A percentile compares a stretch with the other conserved stretches of the same genome.
Evolutionary conservation across 2,329 filamentous ascomycete genomes (phyloP).

Genomic region (Apiospora sp.): DNA sequence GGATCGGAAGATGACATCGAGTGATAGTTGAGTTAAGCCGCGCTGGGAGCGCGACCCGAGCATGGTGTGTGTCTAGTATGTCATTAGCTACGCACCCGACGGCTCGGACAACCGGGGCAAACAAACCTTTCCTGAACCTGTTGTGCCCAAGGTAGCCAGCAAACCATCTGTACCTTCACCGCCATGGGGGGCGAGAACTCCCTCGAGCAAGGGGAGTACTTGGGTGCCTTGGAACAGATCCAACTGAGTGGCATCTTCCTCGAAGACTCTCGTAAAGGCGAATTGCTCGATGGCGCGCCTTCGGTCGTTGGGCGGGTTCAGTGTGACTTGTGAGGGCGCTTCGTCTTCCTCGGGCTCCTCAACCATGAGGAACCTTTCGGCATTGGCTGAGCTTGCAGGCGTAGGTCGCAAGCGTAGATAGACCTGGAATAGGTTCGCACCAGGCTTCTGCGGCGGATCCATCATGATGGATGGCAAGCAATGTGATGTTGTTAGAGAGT

Average conservation of each 20-base stretch:
- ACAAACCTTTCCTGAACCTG: conserved; percentile 90
- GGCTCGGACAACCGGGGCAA: not conserved
- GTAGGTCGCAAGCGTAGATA: conserved; percentile 85
- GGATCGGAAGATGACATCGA: conserved; percentile 89
- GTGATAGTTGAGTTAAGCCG: conserved; percentile 88
- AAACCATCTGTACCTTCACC: conserved; percentile 87
- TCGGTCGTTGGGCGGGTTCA: conserved; percentile 84
- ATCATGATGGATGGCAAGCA: conserved; percentile 39
- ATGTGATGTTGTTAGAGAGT: not conserved
- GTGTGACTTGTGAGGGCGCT: conserved; percentile 73
- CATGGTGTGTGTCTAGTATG: conserved; percentile 86
- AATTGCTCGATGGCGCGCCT: conserved; percentile 93
- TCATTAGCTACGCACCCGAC: conserved; percentile 25
- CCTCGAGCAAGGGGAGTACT: conserved; percentile 78
- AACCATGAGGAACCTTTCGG: conserved; percentile 81
- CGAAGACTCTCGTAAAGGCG: conserved; percentile 91
- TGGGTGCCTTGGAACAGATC: conserved; percentile 86
- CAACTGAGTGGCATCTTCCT: conserved; percentile 83
- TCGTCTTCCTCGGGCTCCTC: conserved; percentile 61
- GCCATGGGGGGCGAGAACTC: conserved; percentile 76
- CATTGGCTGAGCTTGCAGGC: conserved; percentile 49
- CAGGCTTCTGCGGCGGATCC: conserved; percentile 53
- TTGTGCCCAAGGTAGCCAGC: conserved; percentile 90
- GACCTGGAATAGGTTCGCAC: conserved; percentile 81
- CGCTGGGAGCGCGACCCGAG: conserved; percentile 86